phyloP scores from a whole-genome alignment of 116 monocot genomes.

The Thalassia testudinum region DNA sequence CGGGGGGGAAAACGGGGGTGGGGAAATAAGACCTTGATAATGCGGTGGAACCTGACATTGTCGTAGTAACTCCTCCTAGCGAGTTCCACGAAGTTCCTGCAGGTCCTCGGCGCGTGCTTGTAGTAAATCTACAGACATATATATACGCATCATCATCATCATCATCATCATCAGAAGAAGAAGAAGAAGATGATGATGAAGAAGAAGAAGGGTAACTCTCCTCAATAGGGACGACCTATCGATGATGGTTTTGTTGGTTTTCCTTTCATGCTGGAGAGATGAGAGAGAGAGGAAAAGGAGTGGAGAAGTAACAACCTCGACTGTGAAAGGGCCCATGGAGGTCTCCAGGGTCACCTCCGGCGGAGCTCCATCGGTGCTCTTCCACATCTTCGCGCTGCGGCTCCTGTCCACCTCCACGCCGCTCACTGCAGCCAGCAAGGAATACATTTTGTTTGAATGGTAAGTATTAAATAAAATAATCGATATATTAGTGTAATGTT shows the following conservation, averaged over 20 bases:
- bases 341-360: slow-evolving; percentile 93
- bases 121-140: slow-evolving; percentile 76
- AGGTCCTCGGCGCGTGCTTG: slow-evolving; percentile 95
- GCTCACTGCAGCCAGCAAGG: too few relatives aligned
- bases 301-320: slow-evolving; percentile 33
- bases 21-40: slow-evolving; percentile 56
- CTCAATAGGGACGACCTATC: too few relatives aligned
- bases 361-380: slow-evolving; percentile 50
- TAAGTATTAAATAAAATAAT: too few relatives aligned
- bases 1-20: not conserved
- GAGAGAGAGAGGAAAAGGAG: not conserved
- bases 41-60: slow-evolving; percentile 86
- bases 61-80: slow-evolving; percentile 99
- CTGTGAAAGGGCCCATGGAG: slow-evolving; percentile 87
- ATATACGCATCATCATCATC: not conserved
- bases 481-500: too few relatives aligned
- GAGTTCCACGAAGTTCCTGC: slow-evolving; percentile 96
- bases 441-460: too few relatives aligned
- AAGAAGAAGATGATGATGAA: slow-evolving; percentile 3
- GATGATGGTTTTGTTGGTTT: not conserved
- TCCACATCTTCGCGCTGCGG: slow-evolving; percentile 37
- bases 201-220: too few relatives aligned
- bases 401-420: too few relatives aligned
- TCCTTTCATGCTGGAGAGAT: too few relatives aligned
- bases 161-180: too few relatives aligned